Evolutionary conservation across 805 yeast genomes (phyloP), one percentile per base, ranked within the genome.

Genomic region (Alloascoidea hylecoeti): DNA sequence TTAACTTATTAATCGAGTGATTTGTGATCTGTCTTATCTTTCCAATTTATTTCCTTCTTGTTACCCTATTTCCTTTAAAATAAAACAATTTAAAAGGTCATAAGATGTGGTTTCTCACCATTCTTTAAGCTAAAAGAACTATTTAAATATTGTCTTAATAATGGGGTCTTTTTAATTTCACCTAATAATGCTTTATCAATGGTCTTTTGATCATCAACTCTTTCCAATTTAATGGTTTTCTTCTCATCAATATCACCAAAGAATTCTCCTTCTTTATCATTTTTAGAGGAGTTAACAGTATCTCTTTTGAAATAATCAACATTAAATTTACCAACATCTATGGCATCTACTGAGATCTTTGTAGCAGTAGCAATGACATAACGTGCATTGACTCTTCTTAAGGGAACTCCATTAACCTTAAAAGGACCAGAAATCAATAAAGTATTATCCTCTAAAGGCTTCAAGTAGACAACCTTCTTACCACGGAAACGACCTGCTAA

Each of bases 401-500:
- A 76, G 66, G 98, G 97, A 54, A 89, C 98, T 75, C 98, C 98
- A 72, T 89, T 89, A 60, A 89, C 84, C 78, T 92, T 89, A 95
- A 89, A 92, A 59, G 98, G 98, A 65, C 98, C 98, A 46, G 96
- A 72, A 48, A 89, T 95, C 62, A 89, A 81, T 58, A 89, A 73
- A 50, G 96, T 89, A 85, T 85, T 84, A 78, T 92, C 97, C 72
- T 86, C 95, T 63, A 92, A 77, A 68, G 79, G 71, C 80, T 89
- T 89, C 66, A 89, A 78, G 81, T 81, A 82, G 51, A 89, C 96
- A 57, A 92, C 98, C 74, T 97, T 88, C 84, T 89, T 92, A 68
- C 98, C 98, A 72, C 98, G 84, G 94, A 85, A 89, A 71, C 96
- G 85, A 66, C 98, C 98, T 59, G 97, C 96, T 64, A 89, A 78